A percentile compares a stretch with the other conserved stretches of the same genome.
Evolutionary conservation across 1,284 basidiomycete species (phyloP).

Genomic region (Lentinula novae-zelandiae): DNA sequence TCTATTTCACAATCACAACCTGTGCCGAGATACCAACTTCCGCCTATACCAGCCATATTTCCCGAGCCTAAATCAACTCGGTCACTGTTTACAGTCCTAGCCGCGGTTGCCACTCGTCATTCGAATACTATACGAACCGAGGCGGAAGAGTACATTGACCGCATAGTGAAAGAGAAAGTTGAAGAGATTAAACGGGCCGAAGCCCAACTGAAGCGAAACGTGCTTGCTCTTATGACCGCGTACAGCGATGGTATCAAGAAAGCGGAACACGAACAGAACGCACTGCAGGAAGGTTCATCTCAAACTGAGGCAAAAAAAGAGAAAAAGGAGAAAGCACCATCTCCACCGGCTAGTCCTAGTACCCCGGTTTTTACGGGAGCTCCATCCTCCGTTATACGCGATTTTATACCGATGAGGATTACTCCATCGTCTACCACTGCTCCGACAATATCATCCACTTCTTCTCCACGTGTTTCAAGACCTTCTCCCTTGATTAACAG

Average conservation of each 20-base stretch:
- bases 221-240: constrained; percentile 59
- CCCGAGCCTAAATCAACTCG: constrained; percentile 71
- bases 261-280: constrained; percentile 38
- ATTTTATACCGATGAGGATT: constrained; percentile 47
- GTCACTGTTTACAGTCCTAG: constrained; percentile 63
- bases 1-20: constrained; percentile 27
- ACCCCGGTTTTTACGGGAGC: constrained; percentile 22
- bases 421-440: constrained; percentile 31
- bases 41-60: constrained; percentile 54
- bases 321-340: constrained; percentile 6
- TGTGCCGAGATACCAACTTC: constrained; percentile 36
- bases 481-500: constrained; percentile 28
- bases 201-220: constrained; percentile 48
- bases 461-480: neutral
- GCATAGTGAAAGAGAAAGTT: constrained; percentile 53
- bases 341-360: constrained; percentile 9
- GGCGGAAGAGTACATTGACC: constrained; percentile 57
- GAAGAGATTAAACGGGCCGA: constrained; percentile 57
- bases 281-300: constrained; percentile 8
- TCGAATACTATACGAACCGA: constrained; percentile 52
- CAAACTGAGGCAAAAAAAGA: constrained; percentile 5
- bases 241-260: constrained; percentile 51
- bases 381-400: constrained; percentile 32
- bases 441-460: neutral
- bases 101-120: constrained; percentile 50